phyloP scores from a whole-genome alignment of 1,284 basidiomycete species.

The Ganoderma sp. region DNA sequence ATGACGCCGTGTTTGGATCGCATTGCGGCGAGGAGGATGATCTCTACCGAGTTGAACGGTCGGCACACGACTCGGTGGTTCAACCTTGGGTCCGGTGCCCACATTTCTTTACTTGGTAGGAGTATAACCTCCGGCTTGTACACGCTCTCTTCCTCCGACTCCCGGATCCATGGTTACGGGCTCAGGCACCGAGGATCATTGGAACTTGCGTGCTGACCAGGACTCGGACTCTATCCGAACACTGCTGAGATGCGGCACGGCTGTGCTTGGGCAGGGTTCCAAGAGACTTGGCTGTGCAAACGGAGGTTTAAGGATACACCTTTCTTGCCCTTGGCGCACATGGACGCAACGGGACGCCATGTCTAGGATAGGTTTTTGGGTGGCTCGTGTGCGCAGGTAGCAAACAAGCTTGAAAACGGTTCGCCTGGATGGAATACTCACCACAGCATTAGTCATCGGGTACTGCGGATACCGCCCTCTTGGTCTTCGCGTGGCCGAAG shows the following conservation, averaged over 20 bases:
- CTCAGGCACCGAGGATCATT: background rate
- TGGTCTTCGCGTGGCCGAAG: background rate
- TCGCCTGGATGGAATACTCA: background rate
- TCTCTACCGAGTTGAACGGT: background rate
- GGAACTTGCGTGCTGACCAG: background rate
- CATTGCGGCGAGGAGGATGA: background rate
- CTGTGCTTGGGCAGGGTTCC: background rate
- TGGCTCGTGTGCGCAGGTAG: background rate
- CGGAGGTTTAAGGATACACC: background rate
- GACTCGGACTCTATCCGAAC: background rate
- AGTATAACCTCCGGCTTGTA: conserved; percentile 2
- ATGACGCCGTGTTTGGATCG: background rate
- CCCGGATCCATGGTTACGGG: conserved; percentile 8
- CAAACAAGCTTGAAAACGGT: background rate
- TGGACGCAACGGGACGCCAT: background rate
- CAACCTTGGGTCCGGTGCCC: background rate
- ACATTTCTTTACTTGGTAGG: background rate
- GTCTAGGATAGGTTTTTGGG: background rate
- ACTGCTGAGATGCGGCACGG: background rate
- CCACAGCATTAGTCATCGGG: background rate
- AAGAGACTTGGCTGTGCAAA: conserved; percentile 4
- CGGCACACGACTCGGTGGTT: background rate
- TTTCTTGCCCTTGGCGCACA: background rate
- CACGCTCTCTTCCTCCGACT: background rate
- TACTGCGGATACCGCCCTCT: background rate